Evolutionary conservation across 2,329 filamentous ascomycete species (phyloP), one percentile per base, ranked within the genome.

Genomic region (Penicillium aurantiogriseum): DNA sequence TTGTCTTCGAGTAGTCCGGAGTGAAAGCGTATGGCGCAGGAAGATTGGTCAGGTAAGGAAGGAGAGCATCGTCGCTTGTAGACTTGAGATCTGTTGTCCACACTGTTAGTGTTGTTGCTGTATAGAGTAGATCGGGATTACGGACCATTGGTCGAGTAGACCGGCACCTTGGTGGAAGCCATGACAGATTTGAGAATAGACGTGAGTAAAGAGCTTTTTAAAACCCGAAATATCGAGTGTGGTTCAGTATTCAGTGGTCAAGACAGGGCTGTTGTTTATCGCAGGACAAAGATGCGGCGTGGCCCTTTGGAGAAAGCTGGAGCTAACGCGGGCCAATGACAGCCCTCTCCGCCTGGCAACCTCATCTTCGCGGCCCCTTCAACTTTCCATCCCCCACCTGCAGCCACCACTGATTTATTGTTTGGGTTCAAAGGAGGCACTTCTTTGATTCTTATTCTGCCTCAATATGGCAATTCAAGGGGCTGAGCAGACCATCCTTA

Each of bases 41-140:
- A n/a, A 97, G 86, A 33, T 87, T 90, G 77, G 91, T 93, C 62
- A 99, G 87, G 80, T 97, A 97, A 78, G 94, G 92, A 58, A 90
- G 87, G 59, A 99, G 88, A 56, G 92, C 91, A 78, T 99, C 94
- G 79, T 99, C 94, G 65, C 90, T 91, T 39, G 92, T 95, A 79
- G 94, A 96, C 78, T 97, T 97, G 63, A 99, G 88, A 74, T 97
- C 94, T 96, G 72, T 23, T 47, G 35, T 13, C 46, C 36, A 17
- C 1, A 9, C 1, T 29, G 56, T 62, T 45, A 66, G 50, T n/a
- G n/a, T 8, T 38, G 13, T 50, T 29, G 10, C 46, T 49, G 46
- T 19, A 29, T 53, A 48, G 54, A 58, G 56, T 57, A 62, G 51
- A 63, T 49, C 55, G 52, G 45, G 51, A 49, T 54, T 44, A 68